These are phyloP conservation scores for Beauveria australis DNA, from an alignment of 2,329 filamentous ascomycete species.

Conservation along the genomic window DNA sequence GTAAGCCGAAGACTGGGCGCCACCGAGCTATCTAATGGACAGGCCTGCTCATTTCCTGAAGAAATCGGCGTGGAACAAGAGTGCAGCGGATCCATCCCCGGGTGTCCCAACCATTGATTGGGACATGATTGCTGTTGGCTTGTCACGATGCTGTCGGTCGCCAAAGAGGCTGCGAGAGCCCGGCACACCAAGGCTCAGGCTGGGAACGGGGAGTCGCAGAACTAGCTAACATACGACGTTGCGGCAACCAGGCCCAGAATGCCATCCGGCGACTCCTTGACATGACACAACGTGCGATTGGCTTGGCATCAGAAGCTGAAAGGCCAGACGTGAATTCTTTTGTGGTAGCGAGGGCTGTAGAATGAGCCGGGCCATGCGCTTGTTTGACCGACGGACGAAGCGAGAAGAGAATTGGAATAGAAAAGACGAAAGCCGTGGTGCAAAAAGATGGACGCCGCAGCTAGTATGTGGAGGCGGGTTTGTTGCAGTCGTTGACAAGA, in stretches of 20 bases:
- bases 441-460: background rate
- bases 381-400: background rate
- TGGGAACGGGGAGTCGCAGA: background rate
- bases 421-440: background rate
- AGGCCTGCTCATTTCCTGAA: conserved; percentile 4
- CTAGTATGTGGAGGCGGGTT: background rate
- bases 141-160: background rate
- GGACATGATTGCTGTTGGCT: background rate
- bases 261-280: background rate
- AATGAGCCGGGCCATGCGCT: background rate
- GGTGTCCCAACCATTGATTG: background rate
- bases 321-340: background rate
- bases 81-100: background rate
- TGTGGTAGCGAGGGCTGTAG: background rate
- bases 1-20: background rate
- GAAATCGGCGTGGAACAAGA: background rate
- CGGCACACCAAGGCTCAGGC: background rate
- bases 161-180: background rate
- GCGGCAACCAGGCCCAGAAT: background rate
- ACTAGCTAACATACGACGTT: background rate
- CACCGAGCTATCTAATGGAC: background rate
- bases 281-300: background rate
- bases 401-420: background rate
- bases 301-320: background rate
- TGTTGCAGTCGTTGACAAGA: background rate